Base-by-base conservation (phyloP, 768 basidiomycete genomes). In the Tulasnella sp. region DNA sequence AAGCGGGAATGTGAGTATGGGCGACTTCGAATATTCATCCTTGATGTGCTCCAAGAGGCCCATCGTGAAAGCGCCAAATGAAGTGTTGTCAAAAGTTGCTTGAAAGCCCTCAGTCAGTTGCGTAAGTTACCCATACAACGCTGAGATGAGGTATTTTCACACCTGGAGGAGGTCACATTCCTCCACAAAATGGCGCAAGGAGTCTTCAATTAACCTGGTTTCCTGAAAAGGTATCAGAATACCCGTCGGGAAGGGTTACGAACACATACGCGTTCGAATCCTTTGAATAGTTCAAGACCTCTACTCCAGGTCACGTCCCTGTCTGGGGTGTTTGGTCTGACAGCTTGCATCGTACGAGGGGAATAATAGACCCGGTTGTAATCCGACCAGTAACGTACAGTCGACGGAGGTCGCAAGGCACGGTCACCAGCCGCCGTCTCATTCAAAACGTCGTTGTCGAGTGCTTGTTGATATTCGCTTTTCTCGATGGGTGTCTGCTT, bases 141-240 rank as follows among this genome's bases (percentile, higher is more conserved):
- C 15, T 8, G 15, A 14, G 23, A 54, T 34, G 21, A 12, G 4
- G 31, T 23, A 2, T 17, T 39, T 31, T 19, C 17, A 25, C 6
- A 50, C 60, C 60, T 61, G 60, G 17, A 59, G 36, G 11, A 52
- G 29, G 40, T 61, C 60, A 37, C 60, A 61, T 35, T 61, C 60
- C 34, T 61, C 60, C 15, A 45, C 58, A 35, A 61, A 61, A 6
- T 12, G 45, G 12, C 60, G 43, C 21, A 61, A 59, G 4, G 60
- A 45, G 31, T 54, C 49, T 35, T 61, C 60, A 31, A 42, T 60
- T 11, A 59, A n/a, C 8, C 53, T 36, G n/a, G 19, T 59, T 25
- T 58, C 57, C 59, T 60, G 29, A 29, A 14, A 54, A 6, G 14
- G 3, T 2, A 2, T 41, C 7, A 5, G 42, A 29, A 7, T 51